These are phyloP conservation scores for Sporothrix sp. DNA, from an alignment of 2,329 filamentous ascomycete genomes.

Conservation along the genomic window DNA sequence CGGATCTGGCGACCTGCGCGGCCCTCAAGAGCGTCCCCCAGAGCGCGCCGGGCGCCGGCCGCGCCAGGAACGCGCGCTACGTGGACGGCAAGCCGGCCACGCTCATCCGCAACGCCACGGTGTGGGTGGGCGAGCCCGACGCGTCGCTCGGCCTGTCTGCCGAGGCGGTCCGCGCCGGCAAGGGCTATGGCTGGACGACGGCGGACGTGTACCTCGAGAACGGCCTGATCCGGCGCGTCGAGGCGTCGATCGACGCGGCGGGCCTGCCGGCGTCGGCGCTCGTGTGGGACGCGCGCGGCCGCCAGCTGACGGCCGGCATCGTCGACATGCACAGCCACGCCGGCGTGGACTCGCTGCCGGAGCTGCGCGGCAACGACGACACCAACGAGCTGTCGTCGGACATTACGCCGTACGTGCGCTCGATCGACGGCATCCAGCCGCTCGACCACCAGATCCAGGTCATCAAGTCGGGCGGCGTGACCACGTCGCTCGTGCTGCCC, in stretches of 20 bases:
- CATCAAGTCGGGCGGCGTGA: constrained; percentile 66
- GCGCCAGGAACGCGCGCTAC: constrained; percentile 51
- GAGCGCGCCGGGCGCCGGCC: constrained; percentile 46
- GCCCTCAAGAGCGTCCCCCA: constrained; percentile 44
- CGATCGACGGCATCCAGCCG: constrained; percentile 55
- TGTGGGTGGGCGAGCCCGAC: constrained; percentile 55
- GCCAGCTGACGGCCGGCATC: constrained; percentile 55
- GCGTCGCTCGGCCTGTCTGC: constrained; percentile 36
- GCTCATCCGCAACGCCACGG: constrained; percentile 55
- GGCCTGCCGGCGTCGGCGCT: background rate
- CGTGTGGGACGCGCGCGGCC: constrained; percentile 47
- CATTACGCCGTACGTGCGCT: constrained; percentile 58
- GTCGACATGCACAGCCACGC: constrained; percentile 65
- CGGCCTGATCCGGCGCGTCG: constrained; percentile 50
- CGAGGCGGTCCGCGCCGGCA: constrained; percentile 46
- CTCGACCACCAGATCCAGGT: constrained; percentile 55
- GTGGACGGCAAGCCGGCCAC: constrained; percentile 48
- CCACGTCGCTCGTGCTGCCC: constrained; percentile 55
- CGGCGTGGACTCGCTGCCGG: constrained; percentile 49
- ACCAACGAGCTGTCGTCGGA: constrained; percentile 54
- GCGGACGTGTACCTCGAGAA: constrained; percentile 53
- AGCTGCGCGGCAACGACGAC: constrained; percentile 45
- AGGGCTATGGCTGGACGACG: constrained; percentile 49
- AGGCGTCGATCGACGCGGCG: constrained; percentile 29
- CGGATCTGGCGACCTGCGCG: constrained; percentile 46